Conservation (phyloP, 1,284 basidiomycete species). For the Trametes pubescens region DNA sequence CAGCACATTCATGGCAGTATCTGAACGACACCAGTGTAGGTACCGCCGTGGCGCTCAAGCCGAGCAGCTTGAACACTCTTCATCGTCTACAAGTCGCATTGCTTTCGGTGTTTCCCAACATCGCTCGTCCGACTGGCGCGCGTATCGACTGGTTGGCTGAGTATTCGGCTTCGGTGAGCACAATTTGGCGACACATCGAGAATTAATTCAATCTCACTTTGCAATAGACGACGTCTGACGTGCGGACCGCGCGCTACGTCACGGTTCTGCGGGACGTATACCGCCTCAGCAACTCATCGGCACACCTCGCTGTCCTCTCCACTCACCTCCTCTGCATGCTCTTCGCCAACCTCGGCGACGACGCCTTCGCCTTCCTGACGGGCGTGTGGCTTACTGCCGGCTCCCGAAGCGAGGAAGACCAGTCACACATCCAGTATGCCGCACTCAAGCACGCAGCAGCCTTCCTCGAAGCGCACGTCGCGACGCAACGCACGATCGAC, state of each 20-base stretch:
- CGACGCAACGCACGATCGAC: constrained; percentile 66
- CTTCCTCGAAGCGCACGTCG: constrained; percentile 78
- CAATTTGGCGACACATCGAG: background rate
- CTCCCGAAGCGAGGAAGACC: constrained; percentile 30
- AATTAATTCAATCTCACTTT: too few species aligned
- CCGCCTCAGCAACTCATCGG: constrained; percentile 62
- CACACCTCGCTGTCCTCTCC: constrained; percentile 55
- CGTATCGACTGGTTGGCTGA: constrained; percentile 58
- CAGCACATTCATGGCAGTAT: constrained; percentile 41
- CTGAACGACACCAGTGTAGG: constrained; percentile 53
- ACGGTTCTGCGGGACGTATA: constrained; percentile 69
- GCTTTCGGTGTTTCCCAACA: constrained; percentile 55
- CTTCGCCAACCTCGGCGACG: constrained; percentile 75
- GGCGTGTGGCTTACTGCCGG: constrained; percentile 61
- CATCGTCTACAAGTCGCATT: constrained; percentile 64
- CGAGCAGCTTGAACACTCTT: constrained; percentile 62
- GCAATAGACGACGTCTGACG: background rate
- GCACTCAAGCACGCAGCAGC: constrained; percentile 75
- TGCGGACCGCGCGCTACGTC: constrained; percentile 51
- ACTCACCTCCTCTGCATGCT: constrained; percentile 67
- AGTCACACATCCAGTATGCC: constrained; percentile 47
- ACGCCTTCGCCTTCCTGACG: constrained; percentile 83
- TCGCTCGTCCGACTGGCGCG: constrained; percentile 54
- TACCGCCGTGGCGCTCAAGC: constrained; percentile 61
- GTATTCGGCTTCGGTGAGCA: constrained; percentile 39